Conservation (phyloP, 352 stramenopile genomes). For the Elongisporangium undulatum region DNA sequence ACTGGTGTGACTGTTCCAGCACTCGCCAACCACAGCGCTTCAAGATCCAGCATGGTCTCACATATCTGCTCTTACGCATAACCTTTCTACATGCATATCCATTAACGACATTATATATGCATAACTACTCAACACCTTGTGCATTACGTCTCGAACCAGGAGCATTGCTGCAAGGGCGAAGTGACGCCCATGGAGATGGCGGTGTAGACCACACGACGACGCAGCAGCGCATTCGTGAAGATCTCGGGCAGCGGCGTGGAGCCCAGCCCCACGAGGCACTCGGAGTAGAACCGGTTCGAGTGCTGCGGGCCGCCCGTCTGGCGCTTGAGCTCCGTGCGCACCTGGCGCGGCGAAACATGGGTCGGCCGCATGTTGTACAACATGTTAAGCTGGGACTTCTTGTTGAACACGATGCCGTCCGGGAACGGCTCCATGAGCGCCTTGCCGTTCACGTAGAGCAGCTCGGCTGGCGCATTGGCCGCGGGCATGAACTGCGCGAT, state of each 20-base stretch:
- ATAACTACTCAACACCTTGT: not conserved
- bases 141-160: not conserved
- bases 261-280: constrained; percentile 47
- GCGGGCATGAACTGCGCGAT: constrained; percentile 31
- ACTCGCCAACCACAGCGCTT: not conserved
- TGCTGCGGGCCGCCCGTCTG: constrained; percentile 4
- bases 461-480: constrained; percentile 10
- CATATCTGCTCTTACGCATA: not conserved
- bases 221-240: constrained; percentile 29
- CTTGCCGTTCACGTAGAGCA: constrained; percentile 50
- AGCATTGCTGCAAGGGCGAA: constrained; percentile 25
- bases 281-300: constrained; percentile 16
- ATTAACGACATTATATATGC: not conserved
- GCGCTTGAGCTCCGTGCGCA: constrained; percentile 12
- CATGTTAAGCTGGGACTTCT: constrained; percentile 16
- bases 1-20: not conserved
- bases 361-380: constrained; percentile 45
- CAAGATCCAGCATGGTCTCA: not conserved
- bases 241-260: constrained; percentile 26
- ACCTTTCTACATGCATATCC: not conserved
- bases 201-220: constrained; percentile 34
- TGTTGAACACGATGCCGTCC: constrained; percentile 15
- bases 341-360: constrained; percentile 43
- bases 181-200: constrained; percentile 22
- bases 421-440: constrained; percentile 38